Evolutionary conservation across 1,284 basidiomycete genomes (phyloP), one percentile per base, ranked within the genome.

Genomic region (Chiua sp.): DNA sequence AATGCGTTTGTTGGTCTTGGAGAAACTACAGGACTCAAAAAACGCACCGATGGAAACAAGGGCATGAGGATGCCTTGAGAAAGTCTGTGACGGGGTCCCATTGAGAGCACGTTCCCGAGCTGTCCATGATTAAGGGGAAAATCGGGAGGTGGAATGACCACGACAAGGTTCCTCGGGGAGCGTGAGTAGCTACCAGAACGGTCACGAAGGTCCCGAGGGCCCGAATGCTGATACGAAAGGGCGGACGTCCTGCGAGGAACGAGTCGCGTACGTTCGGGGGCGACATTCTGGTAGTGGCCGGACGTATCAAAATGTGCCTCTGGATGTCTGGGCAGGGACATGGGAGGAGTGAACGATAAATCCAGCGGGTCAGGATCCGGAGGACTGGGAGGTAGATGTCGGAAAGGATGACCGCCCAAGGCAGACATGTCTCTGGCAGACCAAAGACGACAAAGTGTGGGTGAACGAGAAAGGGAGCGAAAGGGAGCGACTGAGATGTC

Each of bases 21-120:
- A 54, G 35, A 55, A 3, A 30, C 26, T 7, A 42, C 44, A n/a
- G 32, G 32, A 12, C 32, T 32, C 46, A 44, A 6, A 42, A 58
- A 51, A 79, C 87, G 64, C 71, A 91, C 91, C 7, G 88, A 90
- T 46, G 90, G 85, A 69, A 88, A 86, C 44, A 93, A 78, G 12
- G 91, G 90, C 83, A 93, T 86, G 23, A 93, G 72, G 42, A 90
- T 79, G 20, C 91, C 91, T 64, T 88, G 86, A 35, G 85, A 77
- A 55, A 90, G 74, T 42, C 89, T 82, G 59, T 84, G 79, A 28
- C 79, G 75, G 37, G 89, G 86, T 3, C 88, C 88, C 18, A 79
- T 80, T 8, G 86, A 82, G 26, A 90, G 68, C 0, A 86, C 85
- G 56, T 85, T 82, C 2, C 87, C 86, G 30, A 88, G 78, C 23